phyloP scores from a whole-genome alignment of 257 asterid species.

The Marsdenia floribunda region DNA sequence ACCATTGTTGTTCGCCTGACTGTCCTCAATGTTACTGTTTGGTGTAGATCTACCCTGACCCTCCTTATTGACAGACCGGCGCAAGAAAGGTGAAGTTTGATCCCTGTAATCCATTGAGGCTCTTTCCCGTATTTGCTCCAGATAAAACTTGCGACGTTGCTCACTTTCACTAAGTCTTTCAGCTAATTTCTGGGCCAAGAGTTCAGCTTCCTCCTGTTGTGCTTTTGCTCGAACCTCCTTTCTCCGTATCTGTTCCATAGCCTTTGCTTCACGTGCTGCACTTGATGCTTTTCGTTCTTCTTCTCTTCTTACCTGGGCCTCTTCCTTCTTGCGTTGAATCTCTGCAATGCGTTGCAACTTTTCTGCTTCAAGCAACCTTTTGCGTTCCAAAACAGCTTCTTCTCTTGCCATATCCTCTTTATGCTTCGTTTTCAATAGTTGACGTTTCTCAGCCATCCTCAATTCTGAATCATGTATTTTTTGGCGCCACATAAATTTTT shows the following conservation, averaged over 20 bases:
- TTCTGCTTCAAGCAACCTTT: conserved; percentile 88
- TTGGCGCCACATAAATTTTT: conserved; percentile 82
- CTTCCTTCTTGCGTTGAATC: conserved; percentile 90
- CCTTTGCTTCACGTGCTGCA: conserved; percentile 97
- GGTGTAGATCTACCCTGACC: conserved; percentile 56
- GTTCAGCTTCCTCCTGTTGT: conserved; percentile 96
- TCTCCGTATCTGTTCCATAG: conserved; percentile 87
- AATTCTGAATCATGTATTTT: conserved; percentile 86
- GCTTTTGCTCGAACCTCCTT: conserved; percentile 94
- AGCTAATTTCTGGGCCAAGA: conserved; percentile 89
- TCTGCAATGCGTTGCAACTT: conserved; percentile 95
- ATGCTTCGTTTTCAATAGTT: conserved; percentile 71
- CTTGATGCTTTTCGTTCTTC: conserved; percentile 96
- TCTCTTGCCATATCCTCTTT: conserved; percentile 96
- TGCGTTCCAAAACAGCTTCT: conserved; percentile 98
- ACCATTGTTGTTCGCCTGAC: conserved; percentile 39
- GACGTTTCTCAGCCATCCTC: conserved; percentile 97
- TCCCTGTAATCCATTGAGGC: conserved; percentile 99
- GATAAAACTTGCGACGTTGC: conserved; percentile 84
- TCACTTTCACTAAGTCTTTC: conserved; percentile 95
- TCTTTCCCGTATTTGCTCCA: conserved; percentile 94
- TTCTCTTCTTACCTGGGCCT: conserved; percentile 96
- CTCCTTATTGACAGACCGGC: conserved; percentile 74
- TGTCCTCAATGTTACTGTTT: conserved; percentile 50
- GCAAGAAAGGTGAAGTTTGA: conserved; percentile 90